A percentile compares a stretch with the other conserved stretches of the same genome.
Conservation (phyloP, 441 rosid species). For the Isatis lusitanica region DNA sequence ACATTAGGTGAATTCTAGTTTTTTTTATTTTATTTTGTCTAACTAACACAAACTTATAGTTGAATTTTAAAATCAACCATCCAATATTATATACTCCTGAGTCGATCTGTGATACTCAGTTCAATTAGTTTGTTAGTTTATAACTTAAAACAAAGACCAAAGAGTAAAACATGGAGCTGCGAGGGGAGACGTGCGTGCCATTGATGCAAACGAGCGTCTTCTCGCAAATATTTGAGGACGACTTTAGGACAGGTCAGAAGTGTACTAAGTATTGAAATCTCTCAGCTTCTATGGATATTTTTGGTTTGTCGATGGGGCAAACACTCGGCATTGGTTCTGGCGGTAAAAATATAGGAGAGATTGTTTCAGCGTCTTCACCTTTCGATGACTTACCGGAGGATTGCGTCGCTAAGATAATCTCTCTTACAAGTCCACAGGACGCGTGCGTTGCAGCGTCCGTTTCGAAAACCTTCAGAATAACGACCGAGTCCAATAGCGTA, state of each 20-base stretch:
- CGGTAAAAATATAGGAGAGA: background rate
- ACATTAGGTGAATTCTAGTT: no score
- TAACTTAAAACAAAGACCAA: background rate
- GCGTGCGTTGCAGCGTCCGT: conserved; percentile 31
- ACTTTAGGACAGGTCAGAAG: background rate
- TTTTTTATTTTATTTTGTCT: background rate
- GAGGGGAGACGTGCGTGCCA: background rate
- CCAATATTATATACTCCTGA: background rate
- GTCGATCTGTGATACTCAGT: background rate
- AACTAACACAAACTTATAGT: background rate
- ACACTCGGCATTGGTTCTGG: background rate
- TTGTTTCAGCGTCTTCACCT: background rate
- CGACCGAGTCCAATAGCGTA: conserved; percentile 30
- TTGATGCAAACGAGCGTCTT: background rate
- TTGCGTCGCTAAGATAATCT: conserved; percentile 33
- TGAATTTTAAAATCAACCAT: background rate
- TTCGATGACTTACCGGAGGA: conserved; percentile 36
- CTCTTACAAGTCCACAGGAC: conserved; percentile 37
- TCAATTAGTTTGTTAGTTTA: background rate
- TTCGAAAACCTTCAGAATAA: conserved; percentile 28
- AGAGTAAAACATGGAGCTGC: background rate
- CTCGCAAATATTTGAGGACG: background rate
- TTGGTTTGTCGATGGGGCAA: background rate
- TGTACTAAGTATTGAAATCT: background rate
- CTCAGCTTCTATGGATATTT: background rate